Evolutionary conservation across 192 early-diverging fungal species (phyloP).

Genomic region (Coemansia sp.): DNA sequence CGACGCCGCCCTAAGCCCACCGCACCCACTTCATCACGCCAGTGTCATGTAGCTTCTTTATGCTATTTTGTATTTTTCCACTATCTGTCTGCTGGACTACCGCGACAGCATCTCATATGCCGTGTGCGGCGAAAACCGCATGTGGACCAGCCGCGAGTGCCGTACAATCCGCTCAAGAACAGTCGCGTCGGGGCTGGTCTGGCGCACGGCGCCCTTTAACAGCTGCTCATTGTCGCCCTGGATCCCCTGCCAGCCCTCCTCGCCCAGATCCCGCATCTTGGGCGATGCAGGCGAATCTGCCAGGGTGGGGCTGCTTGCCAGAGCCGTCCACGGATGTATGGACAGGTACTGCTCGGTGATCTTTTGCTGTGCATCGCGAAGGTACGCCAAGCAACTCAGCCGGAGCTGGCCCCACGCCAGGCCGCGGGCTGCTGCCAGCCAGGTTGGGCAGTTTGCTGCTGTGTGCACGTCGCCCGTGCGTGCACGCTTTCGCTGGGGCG

Average conservation of each 20-base stretch:
- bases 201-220: constrained; percentile 4
- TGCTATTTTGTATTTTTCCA: no score
- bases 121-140: constrained; percentile 15
- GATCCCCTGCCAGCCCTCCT: background rate
- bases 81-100: background rate
- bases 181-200: constrained; percentile 9
- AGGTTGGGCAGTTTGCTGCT: constrained; percentile 22
- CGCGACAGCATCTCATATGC: constrained; percentile 6
- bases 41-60: background rate
- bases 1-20: background rate
- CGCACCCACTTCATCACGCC: background rate
- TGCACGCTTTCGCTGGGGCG: background rate
- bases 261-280: background rate
- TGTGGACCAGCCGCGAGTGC: constrained; percentile 29
- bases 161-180: constrained; percentile 31
- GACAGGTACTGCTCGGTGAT: constrained; percentile 17
- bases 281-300: background rate
- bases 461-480: background rate
- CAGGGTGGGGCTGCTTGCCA: background rate
- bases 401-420: constrained; percentile 36
- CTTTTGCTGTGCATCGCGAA: constrained; percentile 21
- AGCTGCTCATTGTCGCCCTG: constrained; percentile 10
- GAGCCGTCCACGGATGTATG: constrained; percentile 20
- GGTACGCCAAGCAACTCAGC: constrained; percentile 30
- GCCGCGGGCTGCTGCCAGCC: constrained; percentile 23